Evolutionary conservation across 2,329 filamentous ascomycete genomes (phyloP).

Genomic region (Lecanoromycetidae sp.): DNA sequence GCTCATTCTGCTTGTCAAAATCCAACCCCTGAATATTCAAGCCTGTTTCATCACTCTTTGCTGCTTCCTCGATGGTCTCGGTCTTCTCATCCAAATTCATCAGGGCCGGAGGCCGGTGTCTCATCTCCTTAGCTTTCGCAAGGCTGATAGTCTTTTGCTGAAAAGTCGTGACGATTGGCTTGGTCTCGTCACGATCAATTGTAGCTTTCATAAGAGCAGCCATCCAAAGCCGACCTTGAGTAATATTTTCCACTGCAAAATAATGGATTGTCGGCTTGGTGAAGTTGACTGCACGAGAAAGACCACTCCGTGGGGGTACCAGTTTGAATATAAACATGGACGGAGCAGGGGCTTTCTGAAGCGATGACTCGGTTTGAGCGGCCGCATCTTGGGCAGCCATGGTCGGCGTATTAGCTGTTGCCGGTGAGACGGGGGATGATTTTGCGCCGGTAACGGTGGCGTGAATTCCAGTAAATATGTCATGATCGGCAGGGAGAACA

Average conservation of each 20-base stretch:
- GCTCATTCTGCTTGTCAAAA: constrained; percentile 20
- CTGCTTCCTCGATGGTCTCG: constrained; percentile 18
- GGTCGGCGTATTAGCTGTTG: constrained; percentile 28
- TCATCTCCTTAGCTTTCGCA: constrained; percentile 74
- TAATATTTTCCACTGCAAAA: constrained; percentile 85
- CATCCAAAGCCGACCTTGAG: constrained; percentile 92
- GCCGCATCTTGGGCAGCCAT: constrained; percentile 27
- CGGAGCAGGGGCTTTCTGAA: constrained; percentile 37
- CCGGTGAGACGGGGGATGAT: constrained; percentile 48
- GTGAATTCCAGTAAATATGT: constrained; percentile 79
- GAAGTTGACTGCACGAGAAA: constrained; percentile 87
- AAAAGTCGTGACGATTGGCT: constrained; percentile 78
- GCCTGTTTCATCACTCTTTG: constrained; percentile 24
- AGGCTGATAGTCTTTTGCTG: constrained; percentile 95
- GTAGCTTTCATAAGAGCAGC: constrained; percentile 97
- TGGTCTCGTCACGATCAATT: constrained; percentile 74
- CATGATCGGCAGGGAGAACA: constrained; percentile 87
- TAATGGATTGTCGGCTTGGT: constrained; percentile 96
- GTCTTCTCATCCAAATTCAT: constrained; percentile 46
- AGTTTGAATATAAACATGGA: constrained; percentile 97
- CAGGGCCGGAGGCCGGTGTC: constrained; percentile 76
- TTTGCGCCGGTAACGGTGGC: constrained; percentile 85
- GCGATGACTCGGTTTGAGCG: constrained; percentile 26
- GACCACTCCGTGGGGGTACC: constrained; percentile 73
- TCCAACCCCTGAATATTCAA: constrained; percentile 27